Evolutionary conservation across 257 asterid species (phyloP).

Genomic region (Apocynum venetum): DNA sequence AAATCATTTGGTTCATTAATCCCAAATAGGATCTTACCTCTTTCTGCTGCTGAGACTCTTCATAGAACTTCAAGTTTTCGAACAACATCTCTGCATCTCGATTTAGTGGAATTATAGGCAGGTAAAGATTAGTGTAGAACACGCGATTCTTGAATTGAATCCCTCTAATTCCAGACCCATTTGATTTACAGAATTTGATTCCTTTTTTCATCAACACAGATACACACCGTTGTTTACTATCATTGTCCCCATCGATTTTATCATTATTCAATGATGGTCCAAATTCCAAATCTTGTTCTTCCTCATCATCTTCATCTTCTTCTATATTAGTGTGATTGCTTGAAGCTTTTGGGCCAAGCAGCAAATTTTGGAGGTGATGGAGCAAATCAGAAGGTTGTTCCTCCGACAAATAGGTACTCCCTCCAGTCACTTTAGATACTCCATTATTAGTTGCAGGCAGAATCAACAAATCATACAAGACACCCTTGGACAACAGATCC

Average conservation of each 20-base stretch:
- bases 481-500: not conserved
- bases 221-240: not conserved
- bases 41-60: too few species aligned
- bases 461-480: not conserved
- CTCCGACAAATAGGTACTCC: not conserved
- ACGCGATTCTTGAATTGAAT: not conserved
- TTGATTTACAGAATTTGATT: not conserved
- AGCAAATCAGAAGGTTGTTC: not conserved
- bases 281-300: not conserved
- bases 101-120: not conserved
- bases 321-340: too few species aligned
- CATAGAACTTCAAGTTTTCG: too few species aligned
- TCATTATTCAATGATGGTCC: too few species aligned
- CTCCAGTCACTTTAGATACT: too few species aligned
- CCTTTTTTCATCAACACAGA: not conserved
- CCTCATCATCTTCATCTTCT: too few species aligned
- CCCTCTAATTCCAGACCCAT: not conserved
- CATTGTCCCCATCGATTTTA: too few species aligned
- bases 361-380: not conserved
- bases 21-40: too few species aligned
- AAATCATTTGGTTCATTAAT: too few species aligned
- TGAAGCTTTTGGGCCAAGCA: too few species aligned
- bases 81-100: not conserved
- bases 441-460: not conserved
- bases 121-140: not conserved